Conservation (phyloP, 257 asterid genomes). For the Solanum chiquidenum region DNA sequence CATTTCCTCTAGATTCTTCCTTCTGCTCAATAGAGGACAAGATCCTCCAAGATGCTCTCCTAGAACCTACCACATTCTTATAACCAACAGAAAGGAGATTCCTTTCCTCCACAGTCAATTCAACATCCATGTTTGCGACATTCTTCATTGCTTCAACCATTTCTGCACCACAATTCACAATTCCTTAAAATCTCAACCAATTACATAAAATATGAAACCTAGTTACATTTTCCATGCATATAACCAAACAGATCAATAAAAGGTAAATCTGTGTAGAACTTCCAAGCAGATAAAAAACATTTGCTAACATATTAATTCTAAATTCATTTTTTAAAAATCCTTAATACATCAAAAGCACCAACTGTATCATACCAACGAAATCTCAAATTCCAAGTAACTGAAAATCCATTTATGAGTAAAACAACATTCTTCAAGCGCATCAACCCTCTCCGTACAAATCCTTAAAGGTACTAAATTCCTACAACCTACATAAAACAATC, state of each 20-base stretch:
- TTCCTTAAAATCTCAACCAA: neutral
- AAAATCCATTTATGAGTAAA: neutral
- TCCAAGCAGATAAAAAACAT: neutral
- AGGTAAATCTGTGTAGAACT: neutral
- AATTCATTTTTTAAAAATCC: neutral
- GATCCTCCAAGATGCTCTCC: conserved; percentile 91
- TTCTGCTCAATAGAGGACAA: conserved; percentile 85
- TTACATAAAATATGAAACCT: neutral
- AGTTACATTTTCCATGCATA: neutral
- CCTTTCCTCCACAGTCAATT: conserved; percentile 76
- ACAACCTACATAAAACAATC: neutral
- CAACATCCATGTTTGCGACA: conserved; percentile 67
- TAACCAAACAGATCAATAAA: neutral
- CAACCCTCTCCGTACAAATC: neutral
- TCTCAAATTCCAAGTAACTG: neutral
- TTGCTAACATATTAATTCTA: neutral
- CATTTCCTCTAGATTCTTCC: conserved; percentile 87
- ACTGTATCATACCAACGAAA: neutral
- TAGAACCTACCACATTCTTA: conserved; percentile 80
- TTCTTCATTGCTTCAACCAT: conserved; percentile 84
- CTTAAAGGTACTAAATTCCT: neutral
- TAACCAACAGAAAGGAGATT: conserved; percentile 85
- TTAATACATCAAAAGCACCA: neutral
- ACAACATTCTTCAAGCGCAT: neutral
- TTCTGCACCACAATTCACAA: conserved; percentile 24